A percentile compares a stretch with the other conserved stretches of the same genome.
Evolutionary conservation across 352 stramenopile species (phyloP).

Genomic region (Pilasporangium apinafurcum): DNA sequence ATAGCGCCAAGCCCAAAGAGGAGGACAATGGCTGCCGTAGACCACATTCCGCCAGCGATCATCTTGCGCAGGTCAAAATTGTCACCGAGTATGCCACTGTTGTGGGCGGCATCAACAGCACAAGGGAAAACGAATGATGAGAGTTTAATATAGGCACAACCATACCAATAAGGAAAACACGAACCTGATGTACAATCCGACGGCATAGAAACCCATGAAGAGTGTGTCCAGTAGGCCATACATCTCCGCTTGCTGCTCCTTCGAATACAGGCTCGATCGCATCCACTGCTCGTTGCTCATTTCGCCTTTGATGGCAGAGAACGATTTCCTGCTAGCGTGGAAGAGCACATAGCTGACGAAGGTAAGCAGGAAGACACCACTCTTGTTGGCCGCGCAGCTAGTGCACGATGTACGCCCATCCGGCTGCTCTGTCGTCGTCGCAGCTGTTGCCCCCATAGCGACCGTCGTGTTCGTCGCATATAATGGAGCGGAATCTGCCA

Average conservation of each 20-base stretch:
- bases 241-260: conserved; percentile 69
- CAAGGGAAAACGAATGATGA: not conserved
- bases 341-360: conserved; percentile 83
- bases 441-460: not conserved
- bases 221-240: conserved; percentile 76
- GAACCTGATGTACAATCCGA: conserved; percentile 65
- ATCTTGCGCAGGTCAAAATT: conserved; percentile 62
- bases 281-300: conserved; percentile 80
- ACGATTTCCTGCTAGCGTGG: conserved; percentile 71
- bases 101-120: conserved; percentile 2
- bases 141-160: not conserved
- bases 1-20: conserved; percentile 58
- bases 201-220: conserved; percentile 75
- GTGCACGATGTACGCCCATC: not conserved
- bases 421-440: not conserved
- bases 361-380: conserved; percentile 58
- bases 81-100: conserved; percentile 62
- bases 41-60: conserved; percentile 65
- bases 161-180: not conserved
- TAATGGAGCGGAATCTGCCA: too few species aligned
- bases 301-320: conserved; percentile 79
- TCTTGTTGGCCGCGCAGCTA: conserved; percentile 32
- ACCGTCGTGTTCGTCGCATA: too few species aligned
- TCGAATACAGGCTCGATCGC: conserved; percentile 44
- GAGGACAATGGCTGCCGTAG: conserved; percentile 47